Base-by-base conservation (phyloP, 805 yeast species). In the Candida ficus region DNA sequence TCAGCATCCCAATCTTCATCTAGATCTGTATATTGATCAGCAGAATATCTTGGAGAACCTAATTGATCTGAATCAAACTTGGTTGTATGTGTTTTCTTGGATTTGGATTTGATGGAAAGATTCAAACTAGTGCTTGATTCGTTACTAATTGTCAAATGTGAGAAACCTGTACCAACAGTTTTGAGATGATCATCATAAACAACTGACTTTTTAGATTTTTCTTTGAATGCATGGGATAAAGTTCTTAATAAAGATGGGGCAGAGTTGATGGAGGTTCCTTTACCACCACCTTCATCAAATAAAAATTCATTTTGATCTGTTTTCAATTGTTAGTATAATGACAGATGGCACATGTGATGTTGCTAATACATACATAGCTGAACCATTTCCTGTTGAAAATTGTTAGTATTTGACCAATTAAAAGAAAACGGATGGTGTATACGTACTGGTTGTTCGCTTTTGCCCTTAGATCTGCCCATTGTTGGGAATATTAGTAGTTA, bases 1-100 rank as follows among this genome's bases (percentile, higher is more conserved):
- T 79, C 82, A 11, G 91, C 95, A 59, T 88, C 91, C 96, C 96
- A 89, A 61, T 88, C 96, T 51, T 85, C 95, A 58, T 89, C 96
- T 42, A 81, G 65, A 56, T 89, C 95, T 33, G 78, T 67, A 55
- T 81, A 83, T 42, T 60, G 61, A 35, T 46, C 57, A 13, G 12
- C 37, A 25, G 64, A 60, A 32, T 50, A 55, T 34, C 62, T 57
- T 7, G 60, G 61, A 19, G 54, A 43, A 2, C 33, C 23, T 2
- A 42, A 45, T 12, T 53, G 44, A 11, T 17, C 19, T 10, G 49
- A 41, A 3, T 39, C 41, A 6, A 46, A 38, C 18, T 47, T 35
- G 5, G 25, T 19, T 4, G 25, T 21, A 28, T 28, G 35, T 8
- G 27, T 27, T 14, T 36, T 40, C 22, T 32, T 39, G 12, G 5